Evolutionary conservation across 176 grass and related monocot genomes (phyloP), one percentile per base, ranked within the genome.

Genomic region (Oryza glaberrima): DNA sequence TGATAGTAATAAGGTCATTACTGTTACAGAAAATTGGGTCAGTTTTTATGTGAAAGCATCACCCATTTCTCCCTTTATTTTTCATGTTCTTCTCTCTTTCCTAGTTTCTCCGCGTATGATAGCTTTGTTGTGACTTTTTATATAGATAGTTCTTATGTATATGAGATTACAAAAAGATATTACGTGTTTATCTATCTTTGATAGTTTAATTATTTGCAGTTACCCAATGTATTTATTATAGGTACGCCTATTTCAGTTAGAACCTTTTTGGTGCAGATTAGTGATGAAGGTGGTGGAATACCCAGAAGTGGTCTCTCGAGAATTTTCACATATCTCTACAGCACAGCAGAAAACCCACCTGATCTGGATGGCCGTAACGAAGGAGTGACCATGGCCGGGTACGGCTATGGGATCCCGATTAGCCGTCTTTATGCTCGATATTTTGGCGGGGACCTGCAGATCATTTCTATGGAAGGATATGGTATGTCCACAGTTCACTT

Each of bases 381-480:
- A 87, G 89, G 89, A 69, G 85, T 91, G 56, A 94, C 84, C 77
- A 98, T 98, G 96, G 96, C 96, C 28, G 96, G 96, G 69, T 98
- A 95, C 73, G 96, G 96, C 28, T 98, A 81, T 80, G 96, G 96
- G 20, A 84, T 98, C 26, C 96, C 96, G 1, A 98, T 98, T 71
- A 94, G 93, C 69, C 96, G 93, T 67, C 91, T 98, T 51, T 98
- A 98, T 82, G 96, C 93, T 79, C 85, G 93, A 81, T 98, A 98
- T 90, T 98, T 98, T 66, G 96, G 96, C 54, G 96, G 96, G 6
- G 96, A 98, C 80, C 58, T 98, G 75, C 93, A 98, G 83, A 95
- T 98, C 49, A 95, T 98, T 78, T 95, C 96, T 45, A 98, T 98
- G 96, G 96, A 98, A 90, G 96, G 96, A 93, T 98, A 98, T 81